phyloP scores from a whole-genome alignment of 805 yeast species.

The Candida piceae region DNA sequence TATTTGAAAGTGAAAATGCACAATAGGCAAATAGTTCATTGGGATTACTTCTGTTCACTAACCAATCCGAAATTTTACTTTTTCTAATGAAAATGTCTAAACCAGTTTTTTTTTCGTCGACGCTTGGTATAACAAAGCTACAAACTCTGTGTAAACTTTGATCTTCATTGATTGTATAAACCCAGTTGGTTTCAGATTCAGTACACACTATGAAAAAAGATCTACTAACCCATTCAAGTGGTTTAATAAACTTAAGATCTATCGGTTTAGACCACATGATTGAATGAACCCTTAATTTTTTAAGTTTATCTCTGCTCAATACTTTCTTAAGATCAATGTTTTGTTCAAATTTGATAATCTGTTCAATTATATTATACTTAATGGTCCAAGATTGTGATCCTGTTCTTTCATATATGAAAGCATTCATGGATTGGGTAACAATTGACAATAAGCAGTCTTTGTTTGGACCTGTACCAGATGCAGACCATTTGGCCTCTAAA shows the following conservation, averaged over 20 bases:
- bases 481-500: slow-evolving; percentile 18
- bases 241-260: background rate
- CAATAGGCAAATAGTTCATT: slow-evolving; percentile 3
- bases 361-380: slow-evolving; percentile 9
- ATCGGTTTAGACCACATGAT: slow-evolving; percentile 16
- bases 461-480: slow-evolving; percentile 13
- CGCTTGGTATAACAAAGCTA: slow-evolving; percentile 2
- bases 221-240: slow-evolving; percentile 12
- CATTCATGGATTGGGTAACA: slow-evolving; percentile 17
- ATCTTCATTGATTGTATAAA: slow-evolving; percentile 7
- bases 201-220: slow-evolving; percentile 13
- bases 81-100: slow-evolving; percentile 5
- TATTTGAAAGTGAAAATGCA: slow-evolving; percentile 8
- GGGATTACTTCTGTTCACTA: background rate
- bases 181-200: slow-evolving; percentile 11
- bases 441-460: slow-evolving; percentile 12
- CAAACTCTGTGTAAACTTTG: slow-evolving; percentile 4
- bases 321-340: slow-evolving; percentile 11
- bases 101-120: background rate
- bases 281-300: slow-evolving; percentile 20
- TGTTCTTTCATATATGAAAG: slow-evolving; percentile 13
- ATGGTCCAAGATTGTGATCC: slow-evolving; percentile 16
- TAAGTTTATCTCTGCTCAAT: slow-evolving; percentile 10
- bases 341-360: slow-evolving; percentile 8
- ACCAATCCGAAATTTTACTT: slow-evolving; percentile 16